Evolutionary conservation across 129 eudicot species (phyloP).

Genomic region (Lonicera japonica): DNA sequence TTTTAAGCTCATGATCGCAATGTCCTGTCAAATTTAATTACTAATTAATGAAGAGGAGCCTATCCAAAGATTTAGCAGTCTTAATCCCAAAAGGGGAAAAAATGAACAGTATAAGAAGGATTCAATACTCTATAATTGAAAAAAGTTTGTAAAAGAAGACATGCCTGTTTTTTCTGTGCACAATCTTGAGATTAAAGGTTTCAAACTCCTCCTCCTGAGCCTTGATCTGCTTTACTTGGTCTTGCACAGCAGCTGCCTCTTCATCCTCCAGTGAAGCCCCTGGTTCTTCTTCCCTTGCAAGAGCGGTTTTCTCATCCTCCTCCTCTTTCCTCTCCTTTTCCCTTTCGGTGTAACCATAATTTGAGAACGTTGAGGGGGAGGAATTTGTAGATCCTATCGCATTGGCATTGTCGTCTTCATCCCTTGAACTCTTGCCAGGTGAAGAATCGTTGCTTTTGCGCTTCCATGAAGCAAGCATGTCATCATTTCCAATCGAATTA

Average conservation of each 20-base stretch:
- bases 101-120: not conserved
- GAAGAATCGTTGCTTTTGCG: constrained; percentile 72
- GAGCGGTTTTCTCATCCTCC: constrained; percentile 32
- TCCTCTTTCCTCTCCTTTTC: constrained; percentile 42
- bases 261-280: constrained; percentile 88
- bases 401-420: constrained; percentile 49
- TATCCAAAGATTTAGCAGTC: not conserved
- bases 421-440: constrained; percentile 64
- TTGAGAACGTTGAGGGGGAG: constrained; percentile 75
- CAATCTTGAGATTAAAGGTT: constrained; percentile 85
- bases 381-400: constrained; percentile 56
- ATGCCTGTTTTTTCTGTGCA: constrained; percentile 98
- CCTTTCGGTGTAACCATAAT: constrained; percentile 56
- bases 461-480: constrained; percentile 67
- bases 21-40: not conserved
- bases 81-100: not conserved
- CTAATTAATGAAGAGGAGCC: not conserved
- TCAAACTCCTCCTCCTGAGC: constrained; percentile 99
- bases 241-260: constrained; percentile 96
- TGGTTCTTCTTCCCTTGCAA: constrained; percentile 57
- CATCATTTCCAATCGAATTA: constrained; percentile 34
- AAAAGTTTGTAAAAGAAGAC: constrained; percentile 1
- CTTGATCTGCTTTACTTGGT: constrained; percentile 95
- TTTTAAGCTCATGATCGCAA: not conserved
- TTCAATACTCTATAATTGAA: not conserved